Conservation (phyloP, 1,139 yeast genomes). For the Lodderomyces parapsilosis region DNA sequence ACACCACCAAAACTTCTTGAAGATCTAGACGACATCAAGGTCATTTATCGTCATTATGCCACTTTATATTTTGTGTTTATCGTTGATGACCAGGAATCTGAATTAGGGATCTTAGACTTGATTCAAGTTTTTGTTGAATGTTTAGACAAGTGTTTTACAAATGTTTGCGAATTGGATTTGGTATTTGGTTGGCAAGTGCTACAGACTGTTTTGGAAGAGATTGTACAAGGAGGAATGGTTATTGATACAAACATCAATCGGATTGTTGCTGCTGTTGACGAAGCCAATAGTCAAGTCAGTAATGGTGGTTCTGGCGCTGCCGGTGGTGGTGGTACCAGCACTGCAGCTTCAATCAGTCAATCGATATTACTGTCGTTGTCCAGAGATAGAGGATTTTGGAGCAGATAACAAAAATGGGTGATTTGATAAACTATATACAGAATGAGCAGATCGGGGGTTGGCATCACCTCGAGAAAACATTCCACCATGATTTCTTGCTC, state of each 20-base stretch:
- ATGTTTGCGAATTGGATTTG: constrained; percentile 92
- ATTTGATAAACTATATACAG: constrained; percentile 4
- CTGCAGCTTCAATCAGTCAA: constrained; percentile 16
- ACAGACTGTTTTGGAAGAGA: constrained; percentile 88
- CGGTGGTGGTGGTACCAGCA: constrained; percentile 2
- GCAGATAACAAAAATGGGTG: constrained; percentile 16
- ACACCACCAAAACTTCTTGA: constrained; percentile 78
- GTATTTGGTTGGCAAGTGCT: constrained; percentile 98
- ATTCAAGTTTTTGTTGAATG: constrained; percentile 97
- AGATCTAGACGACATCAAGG: constrained; percentile 76
- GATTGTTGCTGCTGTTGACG: constrained; percentile 80
- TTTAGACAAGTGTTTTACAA: constrained; percentile 85
- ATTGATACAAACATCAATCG: constrained; percentile 84
- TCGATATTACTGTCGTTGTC: constrained; percentile 45
- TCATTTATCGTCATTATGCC: constrained; percentile 92
- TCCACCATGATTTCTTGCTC: constrained; percentile 36
- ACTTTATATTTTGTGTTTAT: constrained; percentile 92
- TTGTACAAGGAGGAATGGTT: constrained; percentile 98
- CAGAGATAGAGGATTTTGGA: constrained; percentile 49
- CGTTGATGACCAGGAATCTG: constrained; percentile 94
- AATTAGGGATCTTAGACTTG: constrained; percentile 86
- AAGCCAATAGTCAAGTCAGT: constrained; percentile 51
- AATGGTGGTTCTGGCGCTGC: constrained; percentile 8
- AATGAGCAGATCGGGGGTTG: neutral
- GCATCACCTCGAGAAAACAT: constrained; percentile 11